Percentiles rank a stretch among this genome's conserved stretches.
These are phyloP conservation scores for Polyplosphaeria fusca DNA, from an alignment of 495 filamentous ascomycete species.

Conservation along the genomic window DNA sequence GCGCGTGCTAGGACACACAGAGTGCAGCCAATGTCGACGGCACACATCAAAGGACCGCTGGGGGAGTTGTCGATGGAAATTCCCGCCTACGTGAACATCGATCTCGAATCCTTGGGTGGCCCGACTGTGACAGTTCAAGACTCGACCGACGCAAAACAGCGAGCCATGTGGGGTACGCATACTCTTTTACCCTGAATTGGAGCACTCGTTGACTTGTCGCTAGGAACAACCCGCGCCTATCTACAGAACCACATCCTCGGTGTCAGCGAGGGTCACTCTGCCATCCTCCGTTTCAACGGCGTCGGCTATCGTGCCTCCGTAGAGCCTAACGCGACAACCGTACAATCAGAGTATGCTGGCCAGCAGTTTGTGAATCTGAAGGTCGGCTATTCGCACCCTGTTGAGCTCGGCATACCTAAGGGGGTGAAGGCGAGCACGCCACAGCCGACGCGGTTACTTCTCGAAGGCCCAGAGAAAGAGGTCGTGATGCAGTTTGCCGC, in stretches of 20 bases:
- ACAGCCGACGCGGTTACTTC: constrained; percentile 86
- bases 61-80: constrained; percentile 71
- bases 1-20: constrained; percentile 50
- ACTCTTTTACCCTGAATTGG: background rate
- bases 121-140: constrained; percentile 66
- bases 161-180: constrained; percentile 93
- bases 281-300: constrained; percentile 88
- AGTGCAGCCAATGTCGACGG: constrained; percentile 52
- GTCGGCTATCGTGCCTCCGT: constrained; percentile 91
- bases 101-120: constrained; percentile 59
- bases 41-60: constrained; percentile 72
- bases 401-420: constrained; percentile 77
- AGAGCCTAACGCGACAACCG: constrained; percentile 69
- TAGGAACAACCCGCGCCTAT: constrained; percentile 85
- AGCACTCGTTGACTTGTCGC: constrained; percentile 5
- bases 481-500: constrained; percentile 87
- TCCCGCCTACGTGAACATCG: constrained; percentile 68
- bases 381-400: constrained; percentile 92
- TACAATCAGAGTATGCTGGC: constrained; percentile 64
- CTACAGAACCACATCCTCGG: constrained; percentile 86
- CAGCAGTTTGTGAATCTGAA: constrained; percentile 88
- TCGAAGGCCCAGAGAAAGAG: constrained; percentile 83
- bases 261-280: constrained; percentile 93
- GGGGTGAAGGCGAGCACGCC: constrained; percentile 86
- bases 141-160: constrained; percentile 62